Evolutionary conservation across 2,329 filamentous ascomycete species (phyloP).

Genomic region (Penicillium sp.): DNA sequence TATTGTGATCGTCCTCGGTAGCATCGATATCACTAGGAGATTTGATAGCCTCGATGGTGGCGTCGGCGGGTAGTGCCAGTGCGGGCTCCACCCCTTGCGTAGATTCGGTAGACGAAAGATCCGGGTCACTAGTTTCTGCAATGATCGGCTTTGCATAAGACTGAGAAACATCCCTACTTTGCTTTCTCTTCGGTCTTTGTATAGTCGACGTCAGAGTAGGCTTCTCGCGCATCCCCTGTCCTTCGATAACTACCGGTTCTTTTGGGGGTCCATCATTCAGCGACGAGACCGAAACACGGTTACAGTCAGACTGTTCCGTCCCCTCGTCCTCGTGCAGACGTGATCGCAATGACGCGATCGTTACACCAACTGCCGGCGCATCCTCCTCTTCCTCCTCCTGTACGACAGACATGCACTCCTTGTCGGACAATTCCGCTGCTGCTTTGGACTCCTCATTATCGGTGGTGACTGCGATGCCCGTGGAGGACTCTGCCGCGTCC

Average conservation of each 20-base stretch:
- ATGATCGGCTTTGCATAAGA: slow-evolving; percentile 24
- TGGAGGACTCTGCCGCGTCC: slow-evolving; percentile 19
- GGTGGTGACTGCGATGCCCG: slow-evolving; percentile 21
- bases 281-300: slow-evolving; percentile 20
- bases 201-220: slow-evolving; percentile 26
- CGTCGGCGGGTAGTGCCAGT: slow-evolving; percentile 13
- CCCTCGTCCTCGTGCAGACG: slow-evolving; percentile 4
- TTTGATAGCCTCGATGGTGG: slow-evolving; percentile 23
- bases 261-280: slow-evolving; percentile 20
- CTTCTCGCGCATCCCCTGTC: slow-evolving; percentile 31
- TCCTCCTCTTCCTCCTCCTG: slow-evolving; percentile 23
- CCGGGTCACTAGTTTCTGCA: slow-evolving; percentile 24
- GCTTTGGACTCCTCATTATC: slow-evolving; percentile 5
- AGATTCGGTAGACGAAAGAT: slow-evolving; percentile 7
- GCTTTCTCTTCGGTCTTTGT: slow-evolving; percentile 32
- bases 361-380: slow-evolving; percentile 14
- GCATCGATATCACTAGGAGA: slow-evolving; percentile 13
- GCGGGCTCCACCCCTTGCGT: slow-evolving; percentile 28
- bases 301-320: slow-evolving; percentile 22
- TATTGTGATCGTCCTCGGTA: slow-evolving; percentile 14
- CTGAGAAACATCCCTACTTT: slow-evolving; percentile 26
- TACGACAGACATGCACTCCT: slow-evolving; percentile 21
- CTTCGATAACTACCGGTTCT: slow-evolving; percentile 33
- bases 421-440: slow-evolving; percentile 11
- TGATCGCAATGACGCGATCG: slow-evolving; percentile 5